Percentiles rank a stretch among this genome's conserved stretches.
These are phyloP conservation scores for Rubia tinctorum DNA, from an alignment of 305 asterid genomes.

Conservation along the genomic window DNA sequence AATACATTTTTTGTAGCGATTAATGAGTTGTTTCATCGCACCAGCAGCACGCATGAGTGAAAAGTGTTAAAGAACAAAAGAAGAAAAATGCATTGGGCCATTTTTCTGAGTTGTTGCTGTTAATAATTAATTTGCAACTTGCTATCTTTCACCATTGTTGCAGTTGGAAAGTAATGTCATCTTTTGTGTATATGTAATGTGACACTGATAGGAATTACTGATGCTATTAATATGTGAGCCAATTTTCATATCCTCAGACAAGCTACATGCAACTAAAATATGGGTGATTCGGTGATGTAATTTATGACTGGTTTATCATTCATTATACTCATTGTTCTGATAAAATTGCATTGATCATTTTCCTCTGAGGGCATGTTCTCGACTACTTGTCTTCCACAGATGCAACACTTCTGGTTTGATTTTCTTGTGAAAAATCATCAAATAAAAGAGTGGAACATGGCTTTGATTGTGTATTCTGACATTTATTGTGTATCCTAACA, in stretches of 20 bases:
- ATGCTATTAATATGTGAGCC: background rate
- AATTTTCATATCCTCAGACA: slow-evolving; percentile 2
- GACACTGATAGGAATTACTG: background rate
- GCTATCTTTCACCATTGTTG: background rate
- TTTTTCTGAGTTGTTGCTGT: background rate
- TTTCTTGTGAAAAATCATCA: background rate
- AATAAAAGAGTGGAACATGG: no score
- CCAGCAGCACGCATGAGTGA: no score
- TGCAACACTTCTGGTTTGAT: background rate
- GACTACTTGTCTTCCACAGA: background rate
- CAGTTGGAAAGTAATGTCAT: no score
- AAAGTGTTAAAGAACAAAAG: background rate
- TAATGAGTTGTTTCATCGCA: no score
- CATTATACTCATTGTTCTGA: background rate
- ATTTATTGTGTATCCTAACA: no score
- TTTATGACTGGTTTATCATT: background rate
- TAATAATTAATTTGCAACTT: background rate
- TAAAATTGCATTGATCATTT: background rate
- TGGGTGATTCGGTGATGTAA: background rate
- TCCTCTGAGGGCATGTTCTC: background rate
- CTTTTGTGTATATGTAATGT: no score
- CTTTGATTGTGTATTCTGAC: no score
- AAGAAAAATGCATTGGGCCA: background rate
- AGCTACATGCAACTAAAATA: background rate
- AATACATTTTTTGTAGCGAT: no score